Evolutionary conservation across 2,329 filamentous ascomycete species (phyloP).

Genomic region (Penicillium fuscoglaucum): DNA sequence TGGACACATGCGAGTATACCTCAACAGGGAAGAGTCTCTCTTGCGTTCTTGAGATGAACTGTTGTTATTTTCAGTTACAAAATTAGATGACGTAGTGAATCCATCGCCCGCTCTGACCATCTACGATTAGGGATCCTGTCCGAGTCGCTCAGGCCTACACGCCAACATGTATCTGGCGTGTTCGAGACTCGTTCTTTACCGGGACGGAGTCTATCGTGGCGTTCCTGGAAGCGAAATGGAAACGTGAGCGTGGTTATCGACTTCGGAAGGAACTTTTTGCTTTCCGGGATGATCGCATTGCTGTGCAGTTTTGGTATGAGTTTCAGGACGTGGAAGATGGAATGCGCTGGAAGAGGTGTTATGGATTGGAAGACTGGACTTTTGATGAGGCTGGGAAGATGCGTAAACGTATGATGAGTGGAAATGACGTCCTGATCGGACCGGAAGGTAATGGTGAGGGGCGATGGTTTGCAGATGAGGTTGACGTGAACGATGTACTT

Average conservation of each 20-base stretch:
- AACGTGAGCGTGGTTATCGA: constrained; percentile 67
- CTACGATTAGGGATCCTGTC: constrained; percentile 58
- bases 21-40: neutral
- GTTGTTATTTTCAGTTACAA: neutral
- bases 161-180: constrained; percentile 75
- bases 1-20: constrained; percentile 11
- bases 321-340: constrained; percentile 66
- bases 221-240: constrained; percentile 74
- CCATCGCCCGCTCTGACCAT: constrained; percentile 7
- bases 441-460: constrained; percentile 43
- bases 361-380: constrained; percentile 64
- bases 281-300: constrained; percentile 73
- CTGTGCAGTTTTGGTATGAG: constrained; percentile 91
- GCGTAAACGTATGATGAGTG: constrained; percentile 51
- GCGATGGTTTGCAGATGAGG: constrained; percentile 48
- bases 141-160: constrained; percentile 73
- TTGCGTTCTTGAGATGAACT: neutral
- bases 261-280: constrained; percentile 83
- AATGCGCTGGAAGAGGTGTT: constrained; percentile 75
- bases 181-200: constrained; percentile 67
- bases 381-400: constrained; percentile 49
- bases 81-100: constrained; percentile 16
- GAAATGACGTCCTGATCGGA: constrained; percentile 48
- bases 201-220: constrained; percentile 67
- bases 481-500: constrained; percentile 42